phyloP scores from a whole-genome alignment of 176 grass and related monocot genomes.

The Hordeum marinum region DNA sequence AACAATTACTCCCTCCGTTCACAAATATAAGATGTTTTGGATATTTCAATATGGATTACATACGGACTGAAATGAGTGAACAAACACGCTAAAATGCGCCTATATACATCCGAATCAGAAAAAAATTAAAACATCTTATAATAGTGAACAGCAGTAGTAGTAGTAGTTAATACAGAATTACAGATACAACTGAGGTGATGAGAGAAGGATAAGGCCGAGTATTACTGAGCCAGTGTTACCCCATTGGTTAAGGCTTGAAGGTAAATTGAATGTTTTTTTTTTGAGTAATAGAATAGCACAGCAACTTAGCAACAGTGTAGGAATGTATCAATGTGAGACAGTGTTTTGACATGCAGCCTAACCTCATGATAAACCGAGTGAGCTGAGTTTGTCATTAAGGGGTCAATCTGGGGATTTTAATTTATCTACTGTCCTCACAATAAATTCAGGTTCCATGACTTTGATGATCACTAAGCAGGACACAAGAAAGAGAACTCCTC shows the following conservation, averaged over 20 bases:
- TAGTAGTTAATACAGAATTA: neutral
- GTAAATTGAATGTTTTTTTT: neutral
- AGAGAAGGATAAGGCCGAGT: neutral
- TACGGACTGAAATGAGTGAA: too few species aligned
- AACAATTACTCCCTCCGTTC: neutral
- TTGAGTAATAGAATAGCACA: neutral
- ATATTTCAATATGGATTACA: too few species aligned
- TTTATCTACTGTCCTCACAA: constrained; percentile 2
- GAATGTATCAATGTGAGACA: neutral
- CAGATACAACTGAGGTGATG: neutral
- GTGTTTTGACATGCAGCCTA: constrained; percentile 12
- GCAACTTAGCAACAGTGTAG: neutral
- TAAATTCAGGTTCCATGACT: constrained; percentile 1
- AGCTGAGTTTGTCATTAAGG: neutral
- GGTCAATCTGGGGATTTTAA: neutral
- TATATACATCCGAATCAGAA: too few species aligned
- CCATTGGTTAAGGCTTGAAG: neutral
- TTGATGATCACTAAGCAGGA: neutral
- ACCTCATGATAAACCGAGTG: neutral
- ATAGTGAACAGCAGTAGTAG: neutral
- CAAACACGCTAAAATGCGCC: too few species aligned
- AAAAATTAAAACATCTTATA: too few species aligned
- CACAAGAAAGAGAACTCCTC: neutral
- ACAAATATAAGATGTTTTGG: too few species aligned
- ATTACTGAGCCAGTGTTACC: neutral